Evolutionary conservation across 495 filamentous ascomycete species (phyloP).

Genomic region (Aspergillus ostianus): DNA sequence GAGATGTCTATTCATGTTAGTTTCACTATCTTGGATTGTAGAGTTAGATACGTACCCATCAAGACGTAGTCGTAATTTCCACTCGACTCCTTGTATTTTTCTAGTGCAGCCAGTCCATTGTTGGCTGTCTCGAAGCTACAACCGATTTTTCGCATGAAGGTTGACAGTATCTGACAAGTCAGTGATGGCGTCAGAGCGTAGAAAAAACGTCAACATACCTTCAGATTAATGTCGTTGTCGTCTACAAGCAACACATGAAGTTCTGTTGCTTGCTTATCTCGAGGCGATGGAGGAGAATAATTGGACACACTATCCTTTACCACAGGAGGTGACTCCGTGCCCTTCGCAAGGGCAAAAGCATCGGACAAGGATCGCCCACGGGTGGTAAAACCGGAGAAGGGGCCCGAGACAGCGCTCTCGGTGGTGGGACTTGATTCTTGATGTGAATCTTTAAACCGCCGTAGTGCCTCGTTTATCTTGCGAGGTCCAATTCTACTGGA

Average conservation of each 20-base stretch:
- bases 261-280: constrained; percentile 6
- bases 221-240: constrained; percentile 52
- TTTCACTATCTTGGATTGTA: not conserved
- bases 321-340: constrained; percentile 17
- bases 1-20: constrained; percentile 48
- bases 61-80: constrained; percentile 50
- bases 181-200: not conserved
- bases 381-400: constrained; percentile 10
- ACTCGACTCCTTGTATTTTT: constrained; percentile 42
- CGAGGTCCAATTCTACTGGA: constrained; percentile 31
- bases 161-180: constrained; percentile 36
- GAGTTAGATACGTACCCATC: constrained; percentile 46
- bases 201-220: constrained; percentile 19
- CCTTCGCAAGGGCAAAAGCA: constrained; percentile 17
- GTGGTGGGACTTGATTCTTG: not conserved
- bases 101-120: constrained; percentile 58
- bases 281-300: constrained; percentile 4
- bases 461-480: constrained; percentile 27
- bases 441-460: constrained; percentile 17
- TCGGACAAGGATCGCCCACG: constrained; percentile 12
- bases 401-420: constrained; percentile 7
- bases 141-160: constrained; percentile 54
- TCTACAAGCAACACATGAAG: constrained; percentile 45
- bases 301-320: constrained; percentile 13
- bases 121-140: constrained; percentile 51